These are phyloP conservation scores for Xylaria sp. DNA, from an alignment of 2,329 filamentous ascomycete species.

Conservation along the genomic window DNA sequence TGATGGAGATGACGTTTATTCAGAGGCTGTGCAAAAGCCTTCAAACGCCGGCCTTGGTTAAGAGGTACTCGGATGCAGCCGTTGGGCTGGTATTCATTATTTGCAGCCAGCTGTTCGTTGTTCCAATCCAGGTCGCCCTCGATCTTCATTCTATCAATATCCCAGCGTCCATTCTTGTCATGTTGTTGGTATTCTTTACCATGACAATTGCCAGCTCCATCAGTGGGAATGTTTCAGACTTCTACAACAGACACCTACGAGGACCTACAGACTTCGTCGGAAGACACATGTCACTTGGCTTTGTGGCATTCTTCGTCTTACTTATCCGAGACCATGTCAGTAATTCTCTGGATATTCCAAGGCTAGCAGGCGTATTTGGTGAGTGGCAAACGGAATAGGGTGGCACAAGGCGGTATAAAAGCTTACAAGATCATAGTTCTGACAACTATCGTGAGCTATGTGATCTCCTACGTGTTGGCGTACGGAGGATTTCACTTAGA, in stretches of 20 bases:
- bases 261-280: conserved; percentile 50
- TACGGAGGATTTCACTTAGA: conserved; percentile 43
- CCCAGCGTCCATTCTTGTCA: conserved; percentile 49
- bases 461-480: conserved; percentile 42
- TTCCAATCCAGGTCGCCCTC: conserved; percentile 46
- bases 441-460: conserved; percentile 46
- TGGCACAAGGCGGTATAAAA: neutral
- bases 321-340: conserved; percentile 49
- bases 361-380: conserved; percentile 47
- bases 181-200: conserved; percentile 42
- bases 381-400: conserved; percentile 19
- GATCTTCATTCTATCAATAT: conserved; percentile 44
- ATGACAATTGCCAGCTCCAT: conserved; percentile 44
- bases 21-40: conserved; percentile 44
- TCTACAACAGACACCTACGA: conserved; percentile 45
- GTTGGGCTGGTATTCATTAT: conserved; percentile 44
- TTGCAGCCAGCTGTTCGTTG: conserved; percentile 43
- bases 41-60: conserved; percentile 40
- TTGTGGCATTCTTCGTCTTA: conserved; percentile 49
- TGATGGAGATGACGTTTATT: conserved; percentile 39
- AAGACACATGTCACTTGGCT: conserved; percentile 51
- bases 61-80: conserved; percentile 45
- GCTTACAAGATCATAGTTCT: conserved; percentile 40
- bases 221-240: conserved; percentile 33
- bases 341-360: conserved; percentile 42